phyloP scores from a whole-genome alignment of 1,284 basidiomycete species.

The Trametes pubescens region DNA sequence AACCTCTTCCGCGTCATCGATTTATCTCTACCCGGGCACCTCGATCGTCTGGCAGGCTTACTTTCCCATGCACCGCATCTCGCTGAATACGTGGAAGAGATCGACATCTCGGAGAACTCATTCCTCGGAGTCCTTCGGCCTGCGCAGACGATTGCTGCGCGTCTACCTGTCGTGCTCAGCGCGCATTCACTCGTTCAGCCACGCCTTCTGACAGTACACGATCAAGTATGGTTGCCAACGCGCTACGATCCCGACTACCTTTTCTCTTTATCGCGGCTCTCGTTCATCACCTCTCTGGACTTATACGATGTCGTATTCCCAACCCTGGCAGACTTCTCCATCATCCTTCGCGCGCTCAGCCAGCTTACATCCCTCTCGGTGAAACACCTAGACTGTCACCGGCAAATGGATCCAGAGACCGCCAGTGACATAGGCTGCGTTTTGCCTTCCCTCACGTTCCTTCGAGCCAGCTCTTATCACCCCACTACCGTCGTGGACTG shows the following conservation, averaged over 20 bases:
- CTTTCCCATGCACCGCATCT: slow-evolving; percentile 24
- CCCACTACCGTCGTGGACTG: slow-evolving; percentile 22
- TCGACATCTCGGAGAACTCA: slow-evolving; percentile 30
- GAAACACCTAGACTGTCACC: slow-evolving; percentile 24
- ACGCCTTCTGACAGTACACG: slow-evolving; percentile 15
- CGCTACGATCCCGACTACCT: slow-evolving; percentile 28
- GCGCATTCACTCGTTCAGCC: slow-evolving; percentile 10
- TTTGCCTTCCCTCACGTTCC: slow-evolving; percentile 15
- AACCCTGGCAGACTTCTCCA: slow-evolving; percentile 27
- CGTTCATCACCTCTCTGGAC: slow-evolving; percentile 27
- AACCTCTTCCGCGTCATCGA: slow-evolving; percentile 32
- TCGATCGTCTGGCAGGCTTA: slow-evolving; percentile 20
- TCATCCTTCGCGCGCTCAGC: slow-evolving; percentile 20
- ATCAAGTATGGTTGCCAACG: slow-evolving; percentile 26
- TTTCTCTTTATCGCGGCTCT: slow-evolving; percentile 11
- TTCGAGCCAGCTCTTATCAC: slow-evolving; percentile 10
- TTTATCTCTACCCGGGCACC: slow-evolving; percentile 15
- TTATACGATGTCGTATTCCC: slow-evolving; percentile 26
- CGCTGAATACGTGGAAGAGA: slow-evolving; percentile 23
- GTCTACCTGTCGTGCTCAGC: slow-evolving; percentile 19
- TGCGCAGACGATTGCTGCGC: slow-evolving; percentile 18
- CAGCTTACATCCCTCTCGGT: slow-evolving; percentile 13
- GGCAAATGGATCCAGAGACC: slow-evolving; percentile 7
- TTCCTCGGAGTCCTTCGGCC: slow-evolving; percentile 27
- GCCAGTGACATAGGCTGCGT: slow-evolving; percentile 7